Evolutionary conservation across 306 rosid species (phyloP), one percentile per base, ranked within the genome.

Genomic region (Amphicarpaea edgeworthii): DNA sequence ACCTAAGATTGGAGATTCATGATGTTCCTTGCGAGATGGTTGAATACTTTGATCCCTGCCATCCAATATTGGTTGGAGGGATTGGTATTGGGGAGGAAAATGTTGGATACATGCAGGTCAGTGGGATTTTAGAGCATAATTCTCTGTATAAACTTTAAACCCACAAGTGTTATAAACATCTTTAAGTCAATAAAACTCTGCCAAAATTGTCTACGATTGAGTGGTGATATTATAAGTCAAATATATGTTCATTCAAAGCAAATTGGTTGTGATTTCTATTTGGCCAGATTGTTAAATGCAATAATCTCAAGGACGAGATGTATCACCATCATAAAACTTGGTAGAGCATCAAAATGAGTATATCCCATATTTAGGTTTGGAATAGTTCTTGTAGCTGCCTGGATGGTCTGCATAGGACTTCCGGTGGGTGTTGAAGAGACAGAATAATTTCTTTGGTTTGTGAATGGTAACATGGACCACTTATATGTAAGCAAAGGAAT

Each of bases 81-180:
- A 57, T 90, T 76, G 97, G 93, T 84, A 86, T 88, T 68, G 97
- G 92, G 57, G 99, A 95, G 88, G 97, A 92, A 72, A 88, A 77
- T 57, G 95, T 83, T 42, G 99, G 99, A 78, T 89, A 84, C 83
- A 95, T 95, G 99, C 99, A 95, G 99, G 99, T 95, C 37, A 72
- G 86, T 58, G 68, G n/a, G 20, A 16, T 28, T 57, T 75, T 23
- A 24, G 21, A 17, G 66, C 45, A 45, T 55, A 14, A 32, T 57
- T 75, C 47, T 32, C 54, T 38, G 38, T 65, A 19, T 24, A 24
- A 24, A 24, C n/a, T n/a, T 84, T 17, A 16, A 77, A 37, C 51
- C 16, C 26, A 24, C 40, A 4, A 8, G 43, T 62, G 59, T 34
- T 43, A 15, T 21, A 63, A 65, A 50, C 34, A 21, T 69, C 37